A percentile compares a stretch with the other conserved stretches of the same genome.
phyloP scores from a whole-genome alignment of 129 eudicot genomes.

The Calendula officinalis region DNA sequence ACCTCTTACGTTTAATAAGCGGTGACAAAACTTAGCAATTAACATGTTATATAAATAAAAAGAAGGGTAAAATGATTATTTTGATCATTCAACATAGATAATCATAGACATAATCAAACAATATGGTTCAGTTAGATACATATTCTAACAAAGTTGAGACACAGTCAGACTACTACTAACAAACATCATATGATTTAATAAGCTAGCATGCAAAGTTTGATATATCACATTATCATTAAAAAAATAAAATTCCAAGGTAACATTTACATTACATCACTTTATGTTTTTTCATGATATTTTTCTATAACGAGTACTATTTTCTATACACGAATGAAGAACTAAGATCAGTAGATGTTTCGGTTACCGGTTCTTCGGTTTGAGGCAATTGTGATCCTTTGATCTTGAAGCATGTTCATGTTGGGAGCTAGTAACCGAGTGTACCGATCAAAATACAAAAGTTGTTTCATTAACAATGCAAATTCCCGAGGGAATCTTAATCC shows the following conservation, averaged over 20 bases:
- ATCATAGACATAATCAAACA: too few relatives aligned
- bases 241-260: background rate
- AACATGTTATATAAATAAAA: too few relatives aligned
- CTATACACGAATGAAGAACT: slow-evolving; percentile 19
- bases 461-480: slow-evolving; percentile 97
- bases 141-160: too few relatives aligned
- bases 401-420: slow-evolving; percentile 93
- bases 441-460: slow-evolving; percentile 92
- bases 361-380: slow-evolving; percentile 52
- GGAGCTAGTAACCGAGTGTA: slow-evolving; percentile 98
- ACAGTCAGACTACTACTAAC: too few relatives aligned
- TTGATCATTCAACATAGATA: too few relatives aligned
- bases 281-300: slow-evolving; percentile 15
- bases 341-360: slow-evolving; percentile 42
- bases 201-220: slow-evolving; percentile 10
- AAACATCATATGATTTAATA: background rate
- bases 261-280: slow-evolving; percentile 20
- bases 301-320: slow-evolving; percentile 17
- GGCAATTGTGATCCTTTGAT: slow-evolving; percentile 76
- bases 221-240: slow-evolving; percentile 7
- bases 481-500: slow-evolving; percentile 95
- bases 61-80: too few relatives aligned
- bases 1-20: too few relatives aligned
- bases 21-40: too few relatives aligned
- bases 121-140: too few relatives aligned